These are phyloP conservation scores for Telfairia occidentalis DNA, from an alignment of 331 rosid species.

Conservation along the genomic window DNA sequence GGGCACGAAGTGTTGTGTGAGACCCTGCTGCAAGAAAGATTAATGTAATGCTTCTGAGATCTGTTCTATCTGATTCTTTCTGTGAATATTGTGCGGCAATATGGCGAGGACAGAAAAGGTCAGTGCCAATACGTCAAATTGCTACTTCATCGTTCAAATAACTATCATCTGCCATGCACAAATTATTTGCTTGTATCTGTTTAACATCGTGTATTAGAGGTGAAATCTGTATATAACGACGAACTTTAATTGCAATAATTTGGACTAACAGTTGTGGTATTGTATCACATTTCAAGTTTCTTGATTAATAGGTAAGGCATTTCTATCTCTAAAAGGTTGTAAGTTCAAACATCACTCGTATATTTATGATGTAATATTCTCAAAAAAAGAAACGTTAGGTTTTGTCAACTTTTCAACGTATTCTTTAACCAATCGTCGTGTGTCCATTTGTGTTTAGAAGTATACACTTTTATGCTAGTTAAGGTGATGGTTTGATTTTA, in stretches of 20 bases:
- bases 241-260: neutral
- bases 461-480: neutral
- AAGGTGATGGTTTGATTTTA: neutral
- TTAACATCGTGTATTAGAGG: neutral
- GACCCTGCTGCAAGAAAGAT: slow-evolving; percentile 79
- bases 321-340: neutral
- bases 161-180: neutral
- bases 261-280: neutral
- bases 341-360: neutral
- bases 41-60: slow-evolving; percentile 3
- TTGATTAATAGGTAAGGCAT: neutral
- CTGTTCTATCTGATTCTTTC: neutral
- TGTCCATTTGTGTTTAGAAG: neutral
- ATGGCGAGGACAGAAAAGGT: neutral
- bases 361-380: neutral
- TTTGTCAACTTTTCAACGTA: neutral
- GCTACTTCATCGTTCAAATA: neutral
- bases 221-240: neutral
- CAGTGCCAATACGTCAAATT: neutral
- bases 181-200: neutral
- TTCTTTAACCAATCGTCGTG: neutral
- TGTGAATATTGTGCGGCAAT: neutral
- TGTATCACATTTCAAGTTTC: neutral
- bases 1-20: slow-evolving; percentile 60
- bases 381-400: neutral